Conservation (phyloP, 441 rosid genomes). For the Isatis lusitanica region DNA sequence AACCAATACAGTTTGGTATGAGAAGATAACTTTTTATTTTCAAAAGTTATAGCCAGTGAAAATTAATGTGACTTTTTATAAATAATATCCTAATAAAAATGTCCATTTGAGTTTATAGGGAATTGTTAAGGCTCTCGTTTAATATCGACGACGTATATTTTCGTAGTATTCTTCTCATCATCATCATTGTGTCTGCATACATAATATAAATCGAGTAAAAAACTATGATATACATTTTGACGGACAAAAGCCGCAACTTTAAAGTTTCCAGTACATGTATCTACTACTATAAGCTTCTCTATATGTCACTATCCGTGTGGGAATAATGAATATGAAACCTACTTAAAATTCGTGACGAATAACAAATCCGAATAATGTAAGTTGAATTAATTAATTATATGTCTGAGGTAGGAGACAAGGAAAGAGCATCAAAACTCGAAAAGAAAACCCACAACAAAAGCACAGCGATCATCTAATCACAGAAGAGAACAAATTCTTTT, state of each 20-base stretch:
- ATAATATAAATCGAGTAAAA: background rate
- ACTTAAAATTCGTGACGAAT: constrained; percentile 1
- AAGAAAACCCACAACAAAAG: constrained; percentile 18
- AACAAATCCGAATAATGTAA: constrained; percentile 8
- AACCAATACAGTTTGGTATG: background rate
- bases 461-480: constrained; percentile 34
- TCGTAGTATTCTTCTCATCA: no score
- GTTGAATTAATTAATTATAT: background rate
- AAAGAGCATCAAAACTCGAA: constrained; percentile 27
- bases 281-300: background rate
- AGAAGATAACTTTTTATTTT: background rate
- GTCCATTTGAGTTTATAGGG: background rate
- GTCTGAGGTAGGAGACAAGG: background rate
- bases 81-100: background rate
- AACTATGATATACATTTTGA: background rate
- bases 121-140: background rate
- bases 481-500: constrained; percentile 21
- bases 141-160: background rate
- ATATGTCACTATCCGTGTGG: constrained; percentile 22
- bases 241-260: background rate
- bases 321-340: constrained; percentile 8
- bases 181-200: no score
- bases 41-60: background rate
- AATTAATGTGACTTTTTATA: background rate
- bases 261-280: background rate